A percentile compares a stretch with the other conserved stretches of the same genome.
Evolutionary conservation across 768 basidiomycete species (phyloP).

Genomic region (Xerocomellus dryophilus): DNA sequence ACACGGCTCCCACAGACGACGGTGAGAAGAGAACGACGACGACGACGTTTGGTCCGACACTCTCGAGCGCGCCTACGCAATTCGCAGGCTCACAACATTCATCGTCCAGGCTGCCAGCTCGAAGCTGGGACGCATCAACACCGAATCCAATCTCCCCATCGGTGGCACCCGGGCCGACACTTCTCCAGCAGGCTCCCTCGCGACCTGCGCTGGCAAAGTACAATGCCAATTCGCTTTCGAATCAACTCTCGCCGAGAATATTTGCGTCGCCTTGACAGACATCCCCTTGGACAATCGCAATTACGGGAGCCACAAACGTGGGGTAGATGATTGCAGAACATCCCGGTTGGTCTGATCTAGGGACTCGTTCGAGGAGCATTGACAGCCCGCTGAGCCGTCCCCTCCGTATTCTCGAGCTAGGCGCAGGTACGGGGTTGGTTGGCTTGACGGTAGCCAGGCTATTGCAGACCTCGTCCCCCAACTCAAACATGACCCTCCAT

Average conservation of each 20-base stretch:
- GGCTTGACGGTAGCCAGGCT: constrained; percentile 40
- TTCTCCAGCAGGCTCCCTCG: too few species aligned
- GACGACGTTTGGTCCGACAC: constrained; percentile 46
- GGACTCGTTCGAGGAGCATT: background rate
- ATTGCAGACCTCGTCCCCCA: constrained; percentile 9
- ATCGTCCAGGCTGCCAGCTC: constrained; percentile 46
- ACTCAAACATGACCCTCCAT: background rate
- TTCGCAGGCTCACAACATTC: constrained; percentile 73
- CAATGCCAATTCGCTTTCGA: too few species aligned
- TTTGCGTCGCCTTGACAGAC: too few species aligned
- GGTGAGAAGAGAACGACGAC: background rate
- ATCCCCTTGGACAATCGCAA: too few species aligned
- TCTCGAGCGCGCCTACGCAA: constrained; percentile 67
- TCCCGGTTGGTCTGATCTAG: constrained; percentile 51
- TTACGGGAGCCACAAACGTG: too few species aligned
- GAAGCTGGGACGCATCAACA: constrained; percentile 8
- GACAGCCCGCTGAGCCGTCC: background rate
- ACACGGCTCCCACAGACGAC: constrained; percentile 51
- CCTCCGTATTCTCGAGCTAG: constrained; percentile 50
- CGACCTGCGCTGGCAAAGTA: too few species aligned
- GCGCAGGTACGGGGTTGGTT: constrained; percentile 57
- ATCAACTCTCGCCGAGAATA: too few species aligned
- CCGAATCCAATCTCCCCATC: background rate
- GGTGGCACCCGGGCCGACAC: too few species aligned
- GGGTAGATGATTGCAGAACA: too few species aligned